These are phyloP conservation scores for Porpolomopsis calyptriformis DNA, from an alignment of 768 basidiomycete genomes.

Conservation along the genomic window DNA sequence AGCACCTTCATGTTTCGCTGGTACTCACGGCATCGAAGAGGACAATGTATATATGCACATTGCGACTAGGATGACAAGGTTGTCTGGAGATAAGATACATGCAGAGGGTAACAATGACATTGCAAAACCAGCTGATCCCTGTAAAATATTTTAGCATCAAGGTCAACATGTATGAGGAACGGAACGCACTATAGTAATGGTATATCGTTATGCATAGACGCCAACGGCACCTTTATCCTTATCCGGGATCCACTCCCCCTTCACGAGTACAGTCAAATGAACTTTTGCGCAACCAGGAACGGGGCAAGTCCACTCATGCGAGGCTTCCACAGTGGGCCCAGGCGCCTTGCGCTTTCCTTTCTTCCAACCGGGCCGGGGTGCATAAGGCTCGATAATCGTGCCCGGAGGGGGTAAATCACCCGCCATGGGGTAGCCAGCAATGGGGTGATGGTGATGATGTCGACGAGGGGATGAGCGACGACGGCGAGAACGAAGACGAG, in stretches of 20 bases:
- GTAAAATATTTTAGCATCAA: too few species aligned
- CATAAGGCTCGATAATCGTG: too few species aligned
- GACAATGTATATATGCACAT: too few species aligned
- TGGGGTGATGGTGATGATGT: slow-evolving; percentile 1
- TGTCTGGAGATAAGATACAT: too few species aligned
- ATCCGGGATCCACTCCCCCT: slow-evolving; percentile 49
- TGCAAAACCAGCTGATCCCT: too few species aligned
- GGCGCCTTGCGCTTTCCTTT: slow-evolving; percentile 25
- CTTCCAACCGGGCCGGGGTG: slow-evolving; percentile 23
- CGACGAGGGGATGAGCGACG: slow-evolving; percentile 3
- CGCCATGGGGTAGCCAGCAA: neutral
- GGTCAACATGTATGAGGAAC: too few species aligned
- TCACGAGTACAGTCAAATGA: slow-evolving; percentile 47
- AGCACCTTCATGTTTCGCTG: too few species aligned
- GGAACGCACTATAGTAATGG: too few species aligned
- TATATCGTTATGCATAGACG: slow-evolving; percentile 27
- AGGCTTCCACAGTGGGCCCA: slow-evolving; percentile 10
- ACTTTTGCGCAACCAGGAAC: slow-evolving; percentile 42
- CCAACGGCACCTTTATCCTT: slow-evolving; percentile 35
- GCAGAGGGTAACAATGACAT: too few species aligned
- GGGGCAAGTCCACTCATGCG: slow-evolving; percentile 55
- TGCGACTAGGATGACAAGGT: too few species aligned
- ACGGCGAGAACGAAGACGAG: slow-evolving; percentile 44
- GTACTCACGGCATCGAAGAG: too few species aligned
- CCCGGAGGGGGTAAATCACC: neutral